phyloP scores from a whole-genome alignment of 2,329 filamentous ascomycete genomes.

The Penicillium sp. region DNA sequence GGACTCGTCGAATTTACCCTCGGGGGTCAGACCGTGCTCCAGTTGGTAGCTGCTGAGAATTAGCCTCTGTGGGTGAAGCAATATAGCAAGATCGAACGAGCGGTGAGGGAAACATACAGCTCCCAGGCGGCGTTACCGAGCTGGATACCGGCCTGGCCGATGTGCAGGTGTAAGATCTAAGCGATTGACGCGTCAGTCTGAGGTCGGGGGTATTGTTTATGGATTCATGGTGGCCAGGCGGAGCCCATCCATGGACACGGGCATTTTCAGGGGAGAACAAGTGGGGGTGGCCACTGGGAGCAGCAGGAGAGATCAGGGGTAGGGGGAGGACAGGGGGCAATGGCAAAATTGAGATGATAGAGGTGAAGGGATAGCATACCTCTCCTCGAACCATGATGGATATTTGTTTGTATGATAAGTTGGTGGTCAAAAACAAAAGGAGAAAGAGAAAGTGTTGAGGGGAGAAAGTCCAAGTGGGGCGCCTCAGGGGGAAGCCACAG shows the following conservation, averaged over 20 bases:
- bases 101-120: conserved; percentile 57
- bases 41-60: conserved; percentile 60
- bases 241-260: conserved; percentile 8
- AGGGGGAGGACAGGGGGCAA: conserved; percentile 7
- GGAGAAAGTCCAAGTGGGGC: neutral
- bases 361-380: conserved; percentile 25
- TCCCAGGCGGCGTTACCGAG: conserved; percentile 72
- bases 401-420: neutral
- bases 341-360: neutral
- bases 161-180: conserved; percentile 69
- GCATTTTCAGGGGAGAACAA: conserved; percentile 16
- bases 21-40: conserved; percentile 66
- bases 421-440: neutral
- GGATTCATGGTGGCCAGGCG: too few species aligned
- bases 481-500: neutral
- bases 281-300: conserved; percentile 14
- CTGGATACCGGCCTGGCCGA: conserved; percentile 70
- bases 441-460: conserved; percentile 9
- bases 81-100: conserved; percentile 21
- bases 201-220: neutral
- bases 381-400: conserved; percentile 42
- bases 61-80: conserved; percentile 5
- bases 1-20: conserved; percentile 63
- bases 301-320: neutral
- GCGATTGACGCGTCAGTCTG: conserved; percentile 5